These are phyloP conservation scores for Peterozyma xylosa DNA, from an alignment of 805 yeast species.

Conservation along the genomic window DNA sequence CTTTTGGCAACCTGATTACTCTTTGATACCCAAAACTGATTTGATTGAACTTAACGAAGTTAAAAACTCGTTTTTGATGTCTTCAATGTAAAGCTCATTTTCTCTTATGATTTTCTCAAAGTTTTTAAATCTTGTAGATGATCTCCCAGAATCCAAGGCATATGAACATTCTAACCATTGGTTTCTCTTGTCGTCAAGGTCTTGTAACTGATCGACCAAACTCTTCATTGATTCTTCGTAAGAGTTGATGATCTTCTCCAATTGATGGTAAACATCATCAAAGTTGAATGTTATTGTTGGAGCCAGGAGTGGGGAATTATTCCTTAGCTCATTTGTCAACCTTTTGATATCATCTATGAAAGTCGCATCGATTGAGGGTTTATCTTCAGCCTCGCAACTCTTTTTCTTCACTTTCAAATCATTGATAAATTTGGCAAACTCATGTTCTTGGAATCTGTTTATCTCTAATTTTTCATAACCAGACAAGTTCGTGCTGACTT, in stretches of 20 bases:
- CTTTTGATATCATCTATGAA: background rate
- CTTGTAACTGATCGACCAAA: slow-evolving; percentile 1
- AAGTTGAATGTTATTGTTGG: background rate
- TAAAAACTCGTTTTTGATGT: slow-evolving; percentile 2
- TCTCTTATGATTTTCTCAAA: background rate
- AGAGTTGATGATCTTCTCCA: background rate
- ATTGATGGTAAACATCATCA: background rate
- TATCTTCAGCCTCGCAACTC: background rate
- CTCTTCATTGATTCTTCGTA: background rate
- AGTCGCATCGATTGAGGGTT: background rate
- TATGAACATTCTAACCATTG: slow-evolving; percentile 4
- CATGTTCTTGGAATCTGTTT: background rate
- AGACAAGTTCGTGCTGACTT: background rate
- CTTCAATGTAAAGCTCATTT: slow-evolving; percentile 3
- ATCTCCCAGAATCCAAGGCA: slow-evolving; percentile 1
- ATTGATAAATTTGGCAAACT: background rate
- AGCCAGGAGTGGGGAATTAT: slow-evolving; percentile 1
- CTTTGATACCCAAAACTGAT: background rate
- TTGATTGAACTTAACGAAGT: slow-evolving; percentile 2
- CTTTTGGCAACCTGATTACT: no score
- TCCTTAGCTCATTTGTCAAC: background rate
- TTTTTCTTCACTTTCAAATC: background rate
- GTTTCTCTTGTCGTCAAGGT: slow-evolving; percentile 3
- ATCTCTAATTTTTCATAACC: background rate
- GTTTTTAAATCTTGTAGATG: background rate